Conservation (phyloP, 1,139 yeast genomes). For the Hansenula lynferdii region DNA sequence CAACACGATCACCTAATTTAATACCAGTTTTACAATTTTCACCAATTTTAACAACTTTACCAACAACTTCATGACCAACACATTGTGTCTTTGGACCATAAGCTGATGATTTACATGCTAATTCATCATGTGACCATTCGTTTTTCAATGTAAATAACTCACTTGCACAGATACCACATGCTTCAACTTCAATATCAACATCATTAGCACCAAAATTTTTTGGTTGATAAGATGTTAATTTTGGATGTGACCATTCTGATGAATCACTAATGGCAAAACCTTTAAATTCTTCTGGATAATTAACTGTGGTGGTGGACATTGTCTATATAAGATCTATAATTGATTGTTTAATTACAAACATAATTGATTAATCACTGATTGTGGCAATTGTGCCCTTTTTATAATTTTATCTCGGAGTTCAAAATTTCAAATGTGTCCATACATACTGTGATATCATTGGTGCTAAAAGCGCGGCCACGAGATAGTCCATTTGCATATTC, state of each 20-base stretch:
- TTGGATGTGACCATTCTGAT: slow-evolving; percentile 39
- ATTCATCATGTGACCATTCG: slow-evolving; percentile 34
- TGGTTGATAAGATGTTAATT: slow-evolving; percentile 29
- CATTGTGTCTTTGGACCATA: slow-evolving; percentile 30
- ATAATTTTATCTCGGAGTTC: too few species aligned
- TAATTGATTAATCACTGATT: too few species aligned
- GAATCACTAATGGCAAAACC: slow-evolving; percentile 40
- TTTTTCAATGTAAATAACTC: slow-evolving; percentile 41
- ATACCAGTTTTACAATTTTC: slow-evolving; percentile 29
- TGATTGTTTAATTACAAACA: not conserved
- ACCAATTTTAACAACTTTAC: slow-evolving; percentile 40
- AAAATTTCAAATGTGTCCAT: too few species aligned
- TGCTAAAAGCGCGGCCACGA: too few species aligned
- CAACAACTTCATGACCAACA: slow-evolving; percentile 49
- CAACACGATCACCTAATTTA: slow-evolving; percentile 43
- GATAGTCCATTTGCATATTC: too few species aligned
- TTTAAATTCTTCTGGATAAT: slow-evolving; percentile 39
- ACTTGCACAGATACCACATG: slow-evolving; percentile 56
- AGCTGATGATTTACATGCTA: slow-evolving; percentile 19
- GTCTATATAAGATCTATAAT: not conserved
- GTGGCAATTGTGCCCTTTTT: too few species aligned
- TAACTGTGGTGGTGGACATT: slow-evolving; percentile 23
- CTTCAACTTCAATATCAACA: slow-evolving; percentile 33
- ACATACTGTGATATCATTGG: too few species aligned
- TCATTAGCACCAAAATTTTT: slow-evolving; percentile 28